A percentile compares a stretch with the other conserved stretches of the same genome.
phyloP scores from a whole-genome alignment of 352 stramenopile species.

The Phytophthora cajani region DNA sequence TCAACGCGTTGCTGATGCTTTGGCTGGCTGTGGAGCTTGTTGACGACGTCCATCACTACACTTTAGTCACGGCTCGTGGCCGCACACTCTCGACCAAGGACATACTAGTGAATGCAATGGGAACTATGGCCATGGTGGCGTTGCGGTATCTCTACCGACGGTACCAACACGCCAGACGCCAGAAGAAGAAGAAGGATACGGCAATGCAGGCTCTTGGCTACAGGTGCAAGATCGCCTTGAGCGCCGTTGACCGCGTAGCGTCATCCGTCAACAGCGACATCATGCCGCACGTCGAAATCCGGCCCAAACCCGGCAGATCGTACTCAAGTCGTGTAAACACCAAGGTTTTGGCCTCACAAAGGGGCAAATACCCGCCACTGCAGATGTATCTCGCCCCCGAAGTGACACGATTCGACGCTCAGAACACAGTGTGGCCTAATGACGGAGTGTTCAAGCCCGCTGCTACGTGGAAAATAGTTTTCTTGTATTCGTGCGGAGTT shows the following conservation, averaged over 20 bases:
- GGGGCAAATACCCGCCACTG: not conserved
- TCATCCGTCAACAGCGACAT: not conserved
- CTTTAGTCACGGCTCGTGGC: slow-evolving; percentile 3
- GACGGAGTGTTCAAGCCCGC: slow-evolving; percentile 4
- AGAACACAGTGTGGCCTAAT: slow-evolving; percentile 14
- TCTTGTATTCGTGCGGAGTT: slow-evolving; percentile 8
- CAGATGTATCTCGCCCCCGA: slow-evolving; percentile 18
- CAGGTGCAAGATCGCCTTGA: slow-evolving; percentile 18
- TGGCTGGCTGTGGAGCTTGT: slow-evolving; percentile 8
- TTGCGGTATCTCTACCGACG: slow-evolving; percentile 20
- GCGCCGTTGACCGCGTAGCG: not conserved
- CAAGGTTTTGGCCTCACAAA: not conserved
- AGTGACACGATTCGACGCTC: slow-evolving; percentile 2
- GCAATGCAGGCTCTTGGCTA: slow-evolving; percentile 1
- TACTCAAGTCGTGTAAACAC: not conserved
- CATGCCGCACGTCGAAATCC: not conserved
- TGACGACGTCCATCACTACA: slow-evolving; percentile 16
- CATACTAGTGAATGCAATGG: slow-evolving; percentile 17
- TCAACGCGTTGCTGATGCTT: slow-evolving; percentile 12
- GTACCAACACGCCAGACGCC: slow-evolving; percentile 3
- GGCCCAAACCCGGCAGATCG: not conserved
- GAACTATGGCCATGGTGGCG: slow-evolving; percentile 23
- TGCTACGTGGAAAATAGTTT: not conserved
- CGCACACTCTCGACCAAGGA: slow-evolving; percentile 27
- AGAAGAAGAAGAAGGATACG: not conserved